phyloP scores from a whole-genome alignment of 2,329 filamentous ascomycete genomes.

The Penicillium sclerotiorum region DNA sequence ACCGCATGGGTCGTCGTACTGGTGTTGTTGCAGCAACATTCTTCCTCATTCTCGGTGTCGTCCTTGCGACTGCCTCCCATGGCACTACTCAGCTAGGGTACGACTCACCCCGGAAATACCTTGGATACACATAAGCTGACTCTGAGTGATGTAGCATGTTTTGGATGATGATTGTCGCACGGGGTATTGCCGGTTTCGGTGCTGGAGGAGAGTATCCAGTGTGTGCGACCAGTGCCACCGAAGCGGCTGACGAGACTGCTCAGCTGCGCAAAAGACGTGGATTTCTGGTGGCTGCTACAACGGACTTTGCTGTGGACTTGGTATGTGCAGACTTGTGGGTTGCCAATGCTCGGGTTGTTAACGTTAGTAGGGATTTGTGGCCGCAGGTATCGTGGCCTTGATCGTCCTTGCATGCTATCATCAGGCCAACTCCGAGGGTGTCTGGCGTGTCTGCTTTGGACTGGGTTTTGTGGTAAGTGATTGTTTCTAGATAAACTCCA shows the following conservation, averaged over 20 bases:
- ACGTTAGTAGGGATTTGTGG: conserved; percentile 31
- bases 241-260: conserved; percentile 29
- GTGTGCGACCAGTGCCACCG: conserved; percentile 28
- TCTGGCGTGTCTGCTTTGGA: conserved; percentile 56
- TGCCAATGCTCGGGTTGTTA: too few species aligned
- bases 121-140: background rate
- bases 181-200: conserved; percentile 36
- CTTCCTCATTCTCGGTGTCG: conserved; percentile 52
- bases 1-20: conserved; percentile 54
- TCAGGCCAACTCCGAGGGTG: conserved; percentile 27
- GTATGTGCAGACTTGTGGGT: too few species aligned
- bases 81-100: conserved; percentile 42
- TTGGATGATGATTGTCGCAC: conserved; percentile 53
- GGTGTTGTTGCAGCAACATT: conserved; percentile 53
- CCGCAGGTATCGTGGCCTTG: conserved; percentile 26
- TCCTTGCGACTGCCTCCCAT: conserved; percentile 50
- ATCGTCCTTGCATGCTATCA: conserved; percentile 29
- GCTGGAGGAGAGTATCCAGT: conserved; percentile 46
- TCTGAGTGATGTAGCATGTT: conserved; percentile 36
- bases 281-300: conserved; percentile 29
- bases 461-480: conserved; percentile 47
- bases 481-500: background rate
- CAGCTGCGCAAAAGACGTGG: conserved; percentile 25
- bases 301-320: conserved; percentile 29
- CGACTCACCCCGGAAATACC: background rate